Evolutionary conservation across 164 flowering plant species (phyloP), one percentile per base, ranked within the genome.

Genomic region (Macadamia tetraphylla): DNA sequence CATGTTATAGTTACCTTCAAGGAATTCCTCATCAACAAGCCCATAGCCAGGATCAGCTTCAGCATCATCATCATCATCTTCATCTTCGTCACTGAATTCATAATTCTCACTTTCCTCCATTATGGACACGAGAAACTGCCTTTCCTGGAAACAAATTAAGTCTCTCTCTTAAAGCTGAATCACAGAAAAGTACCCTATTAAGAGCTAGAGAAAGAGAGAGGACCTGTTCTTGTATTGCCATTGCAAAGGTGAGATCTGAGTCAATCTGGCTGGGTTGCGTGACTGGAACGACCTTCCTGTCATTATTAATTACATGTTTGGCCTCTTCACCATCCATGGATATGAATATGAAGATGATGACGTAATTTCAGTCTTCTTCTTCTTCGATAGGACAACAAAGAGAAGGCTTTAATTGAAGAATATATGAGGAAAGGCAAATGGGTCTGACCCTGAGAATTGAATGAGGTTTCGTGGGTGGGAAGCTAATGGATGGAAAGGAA

Each of bases 221-320:
- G 12, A 56, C 60, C 72, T 70, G 62, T 70, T 63, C 42, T 58
- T 63, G 72, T 53, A 70, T 29, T 4, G 67, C 42, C 56, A 70
- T 42, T 10, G 72, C 72, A 53, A 55, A 23, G 42, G 53, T 62
- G 13, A 63, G 55, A 70, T 70, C 72, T 14, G 72, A 62, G 42
- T 62, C 55, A 15, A 42, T 9, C 32, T 58, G 55, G 55, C 23
- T 17, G n/a, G 29, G 52, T 70, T 70, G 66, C 29, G 51, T 31
- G 57, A 29, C 9, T n/a, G 66, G 30, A 8, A 70, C 52, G n/a
- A n/a, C n/a, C 32, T 32, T 62, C 29, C n/a, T 43, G 40, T 35
- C 40, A 35, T 35, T 4, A 29, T 15, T 58, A 63, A 10, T 23
- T n/a, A n/a, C n/a, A n/a, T 63, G 60, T 29, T 63, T 70, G 15